Evolutionary conservation across 805 yeast species (phyloP), one percentile per base, ranked within the genome.

Genomic region (Candida nitratophila): DNA sequence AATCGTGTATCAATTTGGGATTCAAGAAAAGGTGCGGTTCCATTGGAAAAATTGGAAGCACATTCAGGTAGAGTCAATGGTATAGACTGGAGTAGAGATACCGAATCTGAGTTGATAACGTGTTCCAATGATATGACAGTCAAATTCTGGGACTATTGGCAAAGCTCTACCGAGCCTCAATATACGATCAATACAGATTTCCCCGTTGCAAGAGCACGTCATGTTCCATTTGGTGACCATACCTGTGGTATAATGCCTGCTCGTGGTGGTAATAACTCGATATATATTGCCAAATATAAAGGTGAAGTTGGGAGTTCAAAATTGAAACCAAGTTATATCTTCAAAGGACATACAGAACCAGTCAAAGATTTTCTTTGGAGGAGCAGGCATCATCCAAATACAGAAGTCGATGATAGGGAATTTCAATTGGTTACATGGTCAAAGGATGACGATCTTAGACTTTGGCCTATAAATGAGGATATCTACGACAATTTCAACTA

Each of bases 341-440:
- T 88, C 61, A 74, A 76, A 50, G 96, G 96, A 0, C 98, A 93
- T 57, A 70, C 77, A 1, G 95, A 84, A 40, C 84, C 93, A 1
- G 83, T 93, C 16, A 83, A 81, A 34, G 98, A 93, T 57, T 89
- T 91, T 56, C 66, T 89, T 1, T 91, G 96, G 96, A 70, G 98
- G 50, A 68, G 78, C 8, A 70, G 88, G 32, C 76, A 79, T 45
- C 60, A 72, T 1, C 60, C 68, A 3, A 47, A 60, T 31, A 59
- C 69, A 1, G 60, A 56, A 0, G 54, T 74, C 14, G 82, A 81
- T 51, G 88, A 86, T 65, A 70, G 91, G 44, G 96, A 90, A 47
- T 93, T 78, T 57, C 98, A 93, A 60, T 62, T 93, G 41, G 91
- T 93, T 1, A 87, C 98, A 0, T 91, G 98, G 97, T 83, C 95